These are phyloP conservation scores for Kwoniella pini DNA, from an alignment of 768 basidiomycete species.

Conservation along the genomic window DNA sequence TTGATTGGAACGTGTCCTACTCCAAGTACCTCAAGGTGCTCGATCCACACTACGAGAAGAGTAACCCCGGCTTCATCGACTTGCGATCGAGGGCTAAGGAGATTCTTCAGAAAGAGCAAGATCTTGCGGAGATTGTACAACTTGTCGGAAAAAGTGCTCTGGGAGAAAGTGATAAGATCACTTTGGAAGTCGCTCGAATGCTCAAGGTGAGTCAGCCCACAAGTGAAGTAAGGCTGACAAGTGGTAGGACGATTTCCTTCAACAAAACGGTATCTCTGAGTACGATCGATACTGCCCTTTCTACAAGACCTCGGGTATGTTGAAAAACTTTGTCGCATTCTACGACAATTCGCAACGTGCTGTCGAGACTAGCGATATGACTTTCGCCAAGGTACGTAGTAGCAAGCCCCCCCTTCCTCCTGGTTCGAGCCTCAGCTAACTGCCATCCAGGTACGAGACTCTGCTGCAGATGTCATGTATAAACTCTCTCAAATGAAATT, in stretches of 20 bases:
- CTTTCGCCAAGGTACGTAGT: slow-evolving; percentile 53
- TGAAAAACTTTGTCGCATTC: slow-evolving; percentile 90
- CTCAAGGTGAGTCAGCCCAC: slow-evolving; percentile 62
- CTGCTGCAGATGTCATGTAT: slow-evolving; percentile 83
- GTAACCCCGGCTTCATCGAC: slow-evolving; percentile 86
- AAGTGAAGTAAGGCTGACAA: slow-evolving; percentile 5
- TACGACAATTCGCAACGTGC: slow-evolving; percentile 86
- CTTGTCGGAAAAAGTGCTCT: slow-evolving; percentile 98
- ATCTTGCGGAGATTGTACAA: slow-evolving; percentile 97
- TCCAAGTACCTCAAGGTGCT: slow-evolving; percentile 96
- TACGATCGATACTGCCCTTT: slow-evolving; percentile 98
- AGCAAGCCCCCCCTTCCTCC: no score
- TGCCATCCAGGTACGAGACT: slow-evolving; percentile 71
- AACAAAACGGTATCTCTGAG: slow-evolving; percentile 98
- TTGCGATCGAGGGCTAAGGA: slow-evolving; percentile 90
- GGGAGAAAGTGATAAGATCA: slow-evolving; percentile 97
- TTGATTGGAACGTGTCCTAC: slow-evolving; percentile 99
- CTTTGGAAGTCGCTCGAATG: slow-evolving; percentile 93
- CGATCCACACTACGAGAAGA: slow-evolving; percentile 85
- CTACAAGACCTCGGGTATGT: slow-evolving; percentile 97
- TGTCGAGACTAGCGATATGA: slow-evolving; percentile 71
- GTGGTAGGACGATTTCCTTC: slow-evolving; percentile 56
- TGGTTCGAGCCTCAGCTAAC: neutral
- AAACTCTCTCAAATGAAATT: slow-evolving; percentile 99
- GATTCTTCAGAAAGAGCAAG: slow-evolving; percentile 97